These are phyloP conservation scores for Ambispora gerdemannii DNA, from an alignment of 192 early-diverging fungal species.

Conservation along the genomic window DNA sequence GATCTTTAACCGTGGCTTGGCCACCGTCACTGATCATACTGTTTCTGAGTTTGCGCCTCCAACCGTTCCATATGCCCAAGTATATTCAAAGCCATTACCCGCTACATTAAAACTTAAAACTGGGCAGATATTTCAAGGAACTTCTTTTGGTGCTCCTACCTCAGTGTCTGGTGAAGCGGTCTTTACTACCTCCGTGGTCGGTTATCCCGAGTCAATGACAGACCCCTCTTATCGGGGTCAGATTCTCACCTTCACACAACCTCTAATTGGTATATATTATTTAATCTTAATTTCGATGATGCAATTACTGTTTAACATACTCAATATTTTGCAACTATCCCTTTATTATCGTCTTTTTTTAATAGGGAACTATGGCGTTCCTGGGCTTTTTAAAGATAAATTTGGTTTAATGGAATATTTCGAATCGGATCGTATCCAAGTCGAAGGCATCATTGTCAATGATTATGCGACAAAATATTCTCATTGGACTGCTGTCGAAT, in stretches of 20 bases:
- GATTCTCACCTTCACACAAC: slow-evolving; percentile 95
- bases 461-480: slow-evolving; percentile 90
- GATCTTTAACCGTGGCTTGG: slow-evolving; percentile 33
- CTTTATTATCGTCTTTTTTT: background rate
- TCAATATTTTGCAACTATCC: slow-evolving; percentile 72
- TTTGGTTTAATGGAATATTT: slow-evolving; percentile 85
- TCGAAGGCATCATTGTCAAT: slow-evolving; percentile 81
- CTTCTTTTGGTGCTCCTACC: slow-evolving; percentile 79
- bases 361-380: slow-evolving; percentile 86
- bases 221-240: slow-evolving; percentile 97
- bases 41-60: slow-evolving; percentile 39
- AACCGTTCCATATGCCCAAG: slow-evolving; percentile 29
- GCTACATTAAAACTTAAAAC: slow-evolving; percentile 74
- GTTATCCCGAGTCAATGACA: slow-evolving; percentile 97
- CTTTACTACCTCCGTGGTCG: slow-evolving; percentile 91
- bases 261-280: slow-evolving; percentile 67
- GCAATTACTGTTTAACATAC: slow-evolving; percentile 91
- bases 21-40: slow-evolving; percentile 56
- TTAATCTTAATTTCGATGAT: background rate
- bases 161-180: slow-evolving; percentile 85
- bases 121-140: slow-evolving; percentile 79
- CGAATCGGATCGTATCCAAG: slow-evolving; percentile 83
- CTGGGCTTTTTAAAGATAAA: slow-evolving; percentile 64
- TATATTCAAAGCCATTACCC: slow-evolving; percentile 43
- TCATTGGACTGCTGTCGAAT: slow-evolving; percentile 92